Evolutionary conservation across 352 stramenopile species (phyloP).

Genomic region (Phytophthora niederhauseri): DNA sequence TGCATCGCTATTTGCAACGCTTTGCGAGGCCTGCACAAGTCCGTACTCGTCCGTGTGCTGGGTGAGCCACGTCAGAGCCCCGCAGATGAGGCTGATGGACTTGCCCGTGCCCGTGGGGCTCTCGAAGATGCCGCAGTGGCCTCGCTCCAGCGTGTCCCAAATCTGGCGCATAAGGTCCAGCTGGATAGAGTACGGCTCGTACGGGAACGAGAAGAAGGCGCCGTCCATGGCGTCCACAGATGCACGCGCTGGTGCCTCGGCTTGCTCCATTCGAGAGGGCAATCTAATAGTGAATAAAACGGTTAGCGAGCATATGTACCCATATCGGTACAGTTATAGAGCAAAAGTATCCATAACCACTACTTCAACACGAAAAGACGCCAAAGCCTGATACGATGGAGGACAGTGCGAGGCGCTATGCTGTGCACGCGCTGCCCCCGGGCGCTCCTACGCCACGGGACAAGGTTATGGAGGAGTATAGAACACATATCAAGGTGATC

Average conservation of each 20-base stretch:
- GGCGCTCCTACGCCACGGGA: conserved; percentile 27
- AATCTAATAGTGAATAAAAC: no score
- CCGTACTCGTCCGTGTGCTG: conserved; percentile 80
- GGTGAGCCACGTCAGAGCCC: conserved; percentile 82
- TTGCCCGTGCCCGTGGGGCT: conserved; percentile 94
- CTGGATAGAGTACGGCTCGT: conserved; percentile 91
- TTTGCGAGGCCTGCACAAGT: conserved; percentile 36
- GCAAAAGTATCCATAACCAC: not conserved
- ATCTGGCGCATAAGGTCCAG: conserved; percentile 89
- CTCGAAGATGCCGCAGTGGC: conserved; percentile 93
- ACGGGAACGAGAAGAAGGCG: conserved; percentile 89
- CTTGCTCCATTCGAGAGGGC: no score
- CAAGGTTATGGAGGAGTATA: conserved; percentile 56
- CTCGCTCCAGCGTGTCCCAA: conserved; percentile 76
- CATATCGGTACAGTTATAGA: no score
- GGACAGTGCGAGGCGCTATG: conserved; percentile 13
- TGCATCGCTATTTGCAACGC: conserved; percentile 6
- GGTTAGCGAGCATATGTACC: no score
- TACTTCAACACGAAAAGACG: conserved; percentile 17
- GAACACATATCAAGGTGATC: conserved; percentile 42
- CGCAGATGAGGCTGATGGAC: conserved; percentile 93
- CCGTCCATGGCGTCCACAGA: conserved; percentile 38
- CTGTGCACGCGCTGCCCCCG: not conserved
- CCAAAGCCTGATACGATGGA: not conserved
- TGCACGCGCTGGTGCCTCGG: not conserved